phyloP scores from a whole-genome alignment of 768 basidiomycete species.

The Cyclocybe cylindracea region DNA sequence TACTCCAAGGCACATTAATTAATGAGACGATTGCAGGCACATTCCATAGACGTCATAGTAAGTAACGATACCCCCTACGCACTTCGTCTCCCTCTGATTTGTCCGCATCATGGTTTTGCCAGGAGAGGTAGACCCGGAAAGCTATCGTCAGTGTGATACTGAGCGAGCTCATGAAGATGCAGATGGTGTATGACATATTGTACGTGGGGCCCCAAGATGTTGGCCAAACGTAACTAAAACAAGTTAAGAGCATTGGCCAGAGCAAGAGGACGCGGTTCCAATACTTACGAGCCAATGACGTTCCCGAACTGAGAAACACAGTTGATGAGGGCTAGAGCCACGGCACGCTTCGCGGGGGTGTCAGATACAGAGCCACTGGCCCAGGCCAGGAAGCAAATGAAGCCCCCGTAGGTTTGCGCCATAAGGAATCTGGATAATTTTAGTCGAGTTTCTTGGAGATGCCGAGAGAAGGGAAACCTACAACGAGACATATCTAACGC shows the following conservation, averaged over 20 bases:
- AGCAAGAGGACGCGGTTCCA: not conserved
- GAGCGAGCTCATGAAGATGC: slow-evolving; percentile 55
- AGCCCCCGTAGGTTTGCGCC: slow-evolving; percentile 73
- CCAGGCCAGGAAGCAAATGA: slow-evolving; percentile 64
- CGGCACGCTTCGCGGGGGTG: slow-evolving; percentile 86
- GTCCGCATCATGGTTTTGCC: slow-evolving; percentile 41
- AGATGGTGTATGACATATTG: slow-evolving; percentile 69
- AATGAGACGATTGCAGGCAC: no score
- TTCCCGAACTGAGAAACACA: slow-evolving; percentile 84
- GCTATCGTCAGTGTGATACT: slow-evolving; percentile 50
- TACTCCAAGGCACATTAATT: no score
- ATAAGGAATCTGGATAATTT: slow-evolving; percentile 61
- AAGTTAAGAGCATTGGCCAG: not conserved
- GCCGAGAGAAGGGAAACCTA: slow-evolving; percentile 20
- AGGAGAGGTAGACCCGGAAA: slow-evolving; percentile 47
- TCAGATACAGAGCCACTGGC: slow-evolving; percentile 49
- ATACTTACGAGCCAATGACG: slow-evolving; percentile 74
- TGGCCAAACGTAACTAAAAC: slow-evolving; percentile 66
- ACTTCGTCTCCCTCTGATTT: slow-evolving; percentile 34
- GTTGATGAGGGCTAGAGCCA: slow-evolving; percentile 84
- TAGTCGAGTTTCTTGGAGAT: not conserved
- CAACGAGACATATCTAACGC: slow-evolving; percentile 71
- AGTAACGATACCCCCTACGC: slow-evolving; percentile 45
- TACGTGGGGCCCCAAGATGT: slow-evolving; percentile 72
- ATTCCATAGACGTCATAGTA: slow-evolving; percentile 32